These are phyloP conservation scores for Jackrogersella multiformis DNA, from an alignment of 495 filamentous ascomycete genomes.

Conservation along the genomic window DNA sequence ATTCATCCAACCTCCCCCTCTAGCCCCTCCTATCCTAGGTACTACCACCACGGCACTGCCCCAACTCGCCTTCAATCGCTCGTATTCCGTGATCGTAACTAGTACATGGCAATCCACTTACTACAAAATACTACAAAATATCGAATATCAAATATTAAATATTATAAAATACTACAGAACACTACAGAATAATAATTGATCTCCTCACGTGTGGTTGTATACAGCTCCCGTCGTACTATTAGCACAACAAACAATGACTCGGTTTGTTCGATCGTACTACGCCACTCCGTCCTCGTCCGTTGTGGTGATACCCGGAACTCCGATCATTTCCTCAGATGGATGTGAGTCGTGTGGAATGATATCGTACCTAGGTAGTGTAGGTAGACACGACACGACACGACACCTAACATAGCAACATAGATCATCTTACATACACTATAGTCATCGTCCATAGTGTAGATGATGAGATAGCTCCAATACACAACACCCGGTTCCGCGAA, in stretches of 20 bases:
- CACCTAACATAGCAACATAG: slow-evolving; percentile 24
- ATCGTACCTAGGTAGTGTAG: too few relatives aligned
- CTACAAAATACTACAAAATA: too few relatives aligned
- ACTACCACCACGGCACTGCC: slow-evolving; percentile 1
- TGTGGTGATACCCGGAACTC: slow-evolving; percentile 29
- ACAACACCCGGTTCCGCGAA: slow-evolving; percentile 33
- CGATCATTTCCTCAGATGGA: slow-evolving; percentile 36
- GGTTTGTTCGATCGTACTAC: slow-evolving; percentile 18
- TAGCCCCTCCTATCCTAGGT: not conserved
- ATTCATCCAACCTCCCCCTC: not conserved
- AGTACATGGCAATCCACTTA: too few relatives aligned
- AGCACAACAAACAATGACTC: slow-evolving; percentile 26
- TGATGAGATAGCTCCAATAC: not conserved
- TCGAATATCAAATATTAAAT: too few relatives aligned
- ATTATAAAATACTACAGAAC: too few relatives aligned
- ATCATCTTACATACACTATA: slow-evolving; percentile 27
- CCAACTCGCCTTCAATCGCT: slow-evolving; percentile 8
- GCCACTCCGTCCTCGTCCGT: not conserved
- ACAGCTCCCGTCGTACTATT: slow-evolving; percentile 13
- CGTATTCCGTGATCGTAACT: slow-evolving; percentile 40
- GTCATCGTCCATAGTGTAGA: too few relatives aligned
- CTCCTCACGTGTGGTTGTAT: slow-evolving; percentile 37
- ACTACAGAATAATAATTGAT: slow-evolving; percentile 26
- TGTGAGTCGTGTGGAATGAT: slow-evolving; percentile 33
- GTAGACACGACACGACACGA: too few relatives aligned